phyloP scores from a whole-genome alignment of 2,329 filamentous ascomycete genomes.

The Colletotrichum sp. region DNA sequence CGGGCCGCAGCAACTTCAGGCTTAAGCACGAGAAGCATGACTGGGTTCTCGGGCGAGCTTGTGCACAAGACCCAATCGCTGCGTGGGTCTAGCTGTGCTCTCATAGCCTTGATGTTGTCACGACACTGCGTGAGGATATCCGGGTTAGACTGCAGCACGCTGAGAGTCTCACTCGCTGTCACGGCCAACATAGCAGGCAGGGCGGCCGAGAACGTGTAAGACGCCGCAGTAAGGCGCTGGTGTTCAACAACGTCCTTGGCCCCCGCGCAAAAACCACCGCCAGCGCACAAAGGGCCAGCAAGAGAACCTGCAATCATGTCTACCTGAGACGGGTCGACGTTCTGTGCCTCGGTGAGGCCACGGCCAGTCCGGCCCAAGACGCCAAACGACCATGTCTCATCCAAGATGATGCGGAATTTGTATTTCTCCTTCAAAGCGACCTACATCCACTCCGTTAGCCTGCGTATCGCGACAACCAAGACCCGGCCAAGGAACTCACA shows the following conservation, averaged over 20 bases:
- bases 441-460: conserved; percentile 9
- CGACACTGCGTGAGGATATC: conserved; percentile 79
- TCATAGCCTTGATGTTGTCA: conserved; percentile 87
- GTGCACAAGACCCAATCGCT: conserved; percentile 92
- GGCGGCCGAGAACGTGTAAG: conserved; percentile 95
- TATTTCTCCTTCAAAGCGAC: conserved; percentile 92
- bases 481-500: conserved; percentile 50
- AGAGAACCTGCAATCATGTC: conserved; percentile 98
- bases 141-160: conserved; percentile 83
- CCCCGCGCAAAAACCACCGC: conserved; percentile 95
- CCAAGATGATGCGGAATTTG: conserved; percentile 96
- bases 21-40: conserved; percentile 85
- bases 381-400: conserved; percentile 97
- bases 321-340: conserved; percentile 89
- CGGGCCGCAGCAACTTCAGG: conserved; percentile 77
- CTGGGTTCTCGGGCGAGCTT: conserved; percentile 82
- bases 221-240: conserved; percentile 88
- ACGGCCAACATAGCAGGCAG: conserved; percentile 92
- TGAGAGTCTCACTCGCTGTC: conserved; percentile 91
- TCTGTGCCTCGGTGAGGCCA: conserved; percentile 93
- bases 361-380: conserved; percentile 90
- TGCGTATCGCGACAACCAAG: not conserved
- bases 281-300: conserved; percentile 86
- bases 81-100: conserved; percentile 84
- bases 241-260: conserved; percentile 92